Evolutionary conservation across 768 basidiomycete genomes (phyloP).

Genomic region (Cyclocybe aegerita): DNA sequence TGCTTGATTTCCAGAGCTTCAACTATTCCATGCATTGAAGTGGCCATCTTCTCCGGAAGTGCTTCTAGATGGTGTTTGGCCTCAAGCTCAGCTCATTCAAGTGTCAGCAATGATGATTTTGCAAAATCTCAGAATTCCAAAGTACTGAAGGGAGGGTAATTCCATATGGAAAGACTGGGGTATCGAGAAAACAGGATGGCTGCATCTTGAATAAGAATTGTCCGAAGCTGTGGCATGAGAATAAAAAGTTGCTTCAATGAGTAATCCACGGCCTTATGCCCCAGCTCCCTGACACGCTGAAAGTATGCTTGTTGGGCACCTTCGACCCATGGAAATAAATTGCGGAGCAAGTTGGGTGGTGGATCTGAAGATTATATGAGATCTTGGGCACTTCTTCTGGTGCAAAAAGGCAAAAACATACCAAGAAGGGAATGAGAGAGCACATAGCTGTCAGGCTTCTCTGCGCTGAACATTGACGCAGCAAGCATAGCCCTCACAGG

Average conservation of each 20-base stretch:
- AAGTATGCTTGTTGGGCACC: not conserved
- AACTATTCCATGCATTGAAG: constrained; percentile 16
- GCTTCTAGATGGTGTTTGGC: constrained; percentile 10
- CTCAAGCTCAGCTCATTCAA: constrained; percentile 9
- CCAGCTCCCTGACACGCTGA: too few relatives aligned
- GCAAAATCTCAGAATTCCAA: too few relatives aligned
- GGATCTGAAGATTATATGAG: too few relatives aligned
- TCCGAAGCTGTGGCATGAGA: constrained; percentile 21
- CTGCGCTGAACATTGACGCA: constrained; percentile 27
- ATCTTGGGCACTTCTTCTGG: too few relatives aligned
- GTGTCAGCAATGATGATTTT: too few relatives aligned
- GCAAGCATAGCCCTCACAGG: constrained; percentile 28
- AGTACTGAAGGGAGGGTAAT: constrained; percentile 26
- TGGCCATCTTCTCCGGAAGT: constrained; percentile 21
- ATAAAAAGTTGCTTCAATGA: constrained; percentile 26
- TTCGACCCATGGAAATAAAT: too few relatives aligned
- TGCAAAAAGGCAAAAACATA: constrained; percentile 17
- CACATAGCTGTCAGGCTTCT: constrained; percentile 23
- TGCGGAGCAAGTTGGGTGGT: too few relatives aligned
- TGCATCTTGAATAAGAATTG: constrained; percentile 33
- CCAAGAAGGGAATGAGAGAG: constrained; percentile 20
- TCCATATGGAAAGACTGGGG: too few relatives aligned
- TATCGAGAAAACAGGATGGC: constrained; percentile 24
- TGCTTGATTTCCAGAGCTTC: too few relatives aligned
- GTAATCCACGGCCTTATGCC: constrained; percentile 18